These are phyloP conservation scores for Crithidia bombi DNA, from an alignment of 208 protist genomes.

Conservation along the genomic window DNA sequence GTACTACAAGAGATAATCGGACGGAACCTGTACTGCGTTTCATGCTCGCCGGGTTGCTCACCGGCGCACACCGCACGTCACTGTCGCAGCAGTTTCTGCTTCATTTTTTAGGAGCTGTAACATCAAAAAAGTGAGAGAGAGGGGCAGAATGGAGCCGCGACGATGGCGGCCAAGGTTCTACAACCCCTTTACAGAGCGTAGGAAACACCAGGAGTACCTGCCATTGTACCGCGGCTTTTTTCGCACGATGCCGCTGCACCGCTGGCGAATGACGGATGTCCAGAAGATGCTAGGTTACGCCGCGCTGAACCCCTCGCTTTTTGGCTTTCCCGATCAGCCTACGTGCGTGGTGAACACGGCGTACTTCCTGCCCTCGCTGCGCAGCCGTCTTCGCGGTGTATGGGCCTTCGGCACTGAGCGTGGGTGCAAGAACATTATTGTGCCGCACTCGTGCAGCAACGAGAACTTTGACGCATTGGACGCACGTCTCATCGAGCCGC, in stretches of 20 bases:
- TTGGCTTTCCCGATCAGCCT: conserved; percentile 82
- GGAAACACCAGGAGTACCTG: conserved; percentile 40
- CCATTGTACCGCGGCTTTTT: conserved; percentile 87
- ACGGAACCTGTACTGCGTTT: too few species aligned
- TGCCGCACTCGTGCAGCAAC: conserved; percentile 77
- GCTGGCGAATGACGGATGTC: conserved; percentile 78
- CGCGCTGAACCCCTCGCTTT: conserved; percentile 80
- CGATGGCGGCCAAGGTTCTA: conserved; percentile 81
- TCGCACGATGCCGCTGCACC: conserved; percentile 80
- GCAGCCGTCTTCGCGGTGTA: conserved; percentile 69
- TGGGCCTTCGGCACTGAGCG: conserved; percentile 86
- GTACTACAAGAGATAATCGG: too few species aligned
- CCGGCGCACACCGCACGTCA: too few species aligned
- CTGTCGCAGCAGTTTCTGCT: background rate
- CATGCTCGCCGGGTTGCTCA: too few species aligned
- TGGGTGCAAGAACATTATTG: conserved; percentile 85
- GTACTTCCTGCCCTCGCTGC: conserved; percentile 83
- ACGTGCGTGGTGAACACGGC: conserved; percentile 91
- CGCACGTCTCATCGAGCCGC: conserved; percentile 75
- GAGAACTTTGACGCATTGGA: conserved; percentile 82
- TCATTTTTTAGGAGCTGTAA: background rate
- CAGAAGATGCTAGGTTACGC: conserved; percentile 78
- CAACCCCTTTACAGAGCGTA: conserved; percentile 85
- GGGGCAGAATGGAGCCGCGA: conserved; percentile 69
- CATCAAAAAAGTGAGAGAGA: conserved; percentile 2